A percentile compares a stretch with the other conserved stretches of the same genome.
phyloP scores from a whole-genome alignment of 805 yeast species.

The Starmerella davenportii region DNA sequence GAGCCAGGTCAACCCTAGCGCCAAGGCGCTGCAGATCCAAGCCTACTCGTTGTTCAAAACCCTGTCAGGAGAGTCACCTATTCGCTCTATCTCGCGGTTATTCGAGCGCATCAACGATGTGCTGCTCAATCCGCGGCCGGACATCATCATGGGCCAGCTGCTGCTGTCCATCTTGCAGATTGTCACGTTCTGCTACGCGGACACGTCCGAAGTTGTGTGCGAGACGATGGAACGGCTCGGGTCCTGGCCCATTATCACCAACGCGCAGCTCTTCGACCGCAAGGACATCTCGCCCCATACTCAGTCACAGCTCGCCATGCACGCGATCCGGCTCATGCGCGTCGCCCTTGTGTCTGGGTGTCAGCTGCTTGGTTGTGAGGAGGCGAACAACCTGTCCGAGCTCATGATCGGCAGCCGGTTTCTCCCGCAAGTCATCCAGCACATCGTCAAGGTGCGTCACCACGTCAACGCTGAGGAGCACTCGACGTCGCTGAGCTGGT shows the following conservation, averaged over 20 bases:
- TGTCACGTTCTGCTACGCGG: not conserved
- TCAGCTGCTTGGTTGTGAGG: not conserved
- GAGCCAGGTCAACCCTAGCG: not conserved
- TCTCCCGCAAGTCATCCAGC: constrained; percentile 31
- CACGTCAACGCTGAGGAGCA: constrained; percentile 42
- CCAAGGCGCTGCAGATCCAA: not conserved
- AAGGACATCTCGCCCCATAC: not conserved
- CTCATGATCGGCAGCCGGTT: constrained; percentile 40
- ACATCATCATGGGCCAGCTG: not conserved
- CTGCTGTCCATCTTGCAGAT: not conserved
- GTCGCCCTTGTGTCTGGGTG: constrained; percentile 1
- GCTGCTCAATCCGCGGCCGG: not conserved
- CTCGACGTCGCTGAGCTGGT: constrained; percentile 56
- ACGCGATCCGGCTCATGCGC: constrained; percentile 3
- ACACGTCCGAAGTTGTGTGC: not conserved
- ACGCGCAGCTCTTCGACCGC: not conserved
- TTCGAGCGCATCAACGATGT: not conserved
- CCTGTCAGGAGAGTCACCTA: not conserved
- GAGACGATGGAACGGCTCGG: not conserved
- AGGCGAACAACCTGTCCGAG: constrained; percentile 1
- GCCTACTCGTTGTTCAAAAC: not conserved
- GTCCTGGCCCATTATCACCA: not conserved
- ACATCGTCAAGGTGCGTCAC: constrained; percentile 32
- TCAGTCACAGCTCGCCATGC: constrained; percentile 1
- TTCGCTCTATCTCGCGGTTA: not conserved